A percentile compares a stretch with the other conserved stretches of the same genome.
Conservation (phyloP, 148 eudicot species). For the Rhododendron ferrugineum region DNA sequence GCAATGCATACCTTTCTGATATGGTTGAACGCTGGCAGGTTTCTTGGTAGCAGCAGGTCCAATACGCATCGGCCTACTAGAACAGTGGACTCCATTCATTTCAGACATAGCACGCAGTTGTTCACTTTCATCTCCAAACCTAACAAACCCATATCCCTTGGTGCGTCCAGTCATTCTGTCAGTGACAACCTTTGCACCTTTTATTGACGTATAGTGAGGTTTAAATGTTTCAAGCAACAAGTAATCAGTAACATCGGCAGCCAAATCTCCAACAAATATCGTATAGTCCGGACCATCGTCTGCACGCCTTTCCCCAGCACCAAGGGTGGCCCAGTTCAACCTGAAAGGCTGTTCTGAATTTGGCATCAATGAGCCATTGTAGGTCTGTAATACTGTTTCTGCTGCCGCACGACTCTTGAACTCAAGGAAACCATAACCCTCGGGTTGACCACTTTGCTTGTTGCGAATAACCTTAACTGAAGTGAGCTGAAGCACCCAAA, state of each 20-base stretch:
- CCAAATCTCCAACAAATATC: slow-evolving; percentile 95
- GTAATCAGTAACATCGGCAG: slow-evolving; percentile 86
- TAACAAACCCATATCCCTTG: slow-evolving; percentile 97
- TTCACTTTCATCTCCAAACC: slow-evolving; percentile 86
- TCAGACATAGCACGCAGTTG: slow-evolving; percentile 87
- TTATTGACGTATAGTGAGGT: slow-evolving; percentile 62
- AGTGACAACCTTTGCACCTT: slow-evolving; percentile 91
- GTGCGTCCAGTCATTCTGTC: slow-evolving; percentile 82
- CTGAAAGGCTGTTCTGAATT: slow-evolving; percentile 70
- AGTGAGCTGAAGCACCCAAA: slow-evolving; percentile 39
- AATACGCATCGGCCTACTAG: slow-evolving; percentile 85
- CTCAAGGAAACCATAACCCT: slow-evolving; percentile 93
- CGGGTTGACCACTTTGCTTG: slow-evolving; percentile 73
- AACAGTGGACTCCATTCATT: slow-evolving; percentile 80
- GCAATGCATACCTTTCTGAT: slow-evolving; percentile 54
- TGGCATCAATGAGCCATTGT: slow-evolving; percentile 80
- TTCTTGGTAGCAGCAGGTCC: slow-evolving; percentile 96
- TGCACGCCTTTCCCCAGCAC: slow-evolving; percentile 80
- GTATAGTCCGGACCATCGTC: slow-evolving; percentile 79
- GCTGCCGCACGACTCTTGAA: slow-evolving; percentile 79
- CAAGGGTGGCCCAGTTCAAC: slow-evolving; percentile 88
- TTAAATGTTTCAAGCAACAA: slow-evolving; percentile 80
- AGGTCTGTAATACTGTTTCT: slow-evolving; percentile 53
- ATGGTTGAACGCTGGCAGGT: slow-evolving; percentile 41
- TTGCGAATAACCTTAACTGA: slow-evolving; percentile 75